phyloP scores from a whole-genome alignment of 2,329 filamentous ascomycete genomes.

The Cladosporium sp. region DNA sequence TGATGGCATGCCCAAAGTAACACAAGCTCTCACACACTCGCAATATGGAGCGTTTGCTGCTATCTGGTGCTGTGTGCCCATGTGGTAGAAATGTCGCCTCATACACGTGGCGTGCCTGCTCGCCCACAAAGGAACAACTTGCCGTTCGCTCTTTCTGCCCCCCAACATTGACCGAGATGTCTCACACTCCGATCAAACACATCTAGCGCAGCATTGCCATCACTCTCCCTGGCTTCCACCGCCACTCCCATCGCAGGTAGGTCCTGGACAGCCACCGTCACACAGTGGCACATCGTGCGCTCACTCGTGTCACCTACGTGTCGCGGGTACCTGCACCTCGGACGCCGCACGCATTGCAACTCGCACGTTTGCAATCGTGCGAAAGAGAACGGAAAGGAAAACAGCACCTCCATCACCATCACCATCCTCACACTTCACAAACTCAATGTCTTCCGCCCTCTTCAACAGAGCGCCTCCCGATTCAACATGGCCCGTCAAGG shows the following conservation, averaged over 20 bases:
- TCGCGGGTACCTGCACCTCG: background rate
- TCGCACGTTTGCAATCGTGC: background rate
- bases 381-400: background rate
- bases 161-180: background rate
- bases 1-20: background rate
- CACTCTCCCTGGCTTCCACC: background rate
- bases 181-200: background rate
- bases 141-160: background rate
- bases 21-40: background rate
- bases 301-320: conserved; percentile 9
- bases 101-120: background rate
- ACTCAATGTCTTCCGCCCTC: conserved; percentile 14
- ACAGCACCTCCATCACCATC: background rate
- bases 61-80: background rate
- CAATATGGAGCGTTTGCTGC: background rate
- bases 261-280: conserved; percentile 4
- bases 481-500: conserved; percentile 32
- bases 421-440: background rate
- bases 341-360: background rate
- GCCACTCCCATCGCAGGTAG: background rate
- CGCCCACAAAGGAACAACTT: background rate
- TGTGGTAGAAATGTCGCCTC: background rate
- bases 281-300: background rate
- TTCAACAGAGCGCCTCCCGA: conserved; percentile 16
- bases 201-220: background rate